A percentile compares a stretch with the other conserved stretches of the same genome.
These are phyloP conservation scores for Sideroxylon spinosum DNA, from an alignment of 179 eudicot genomes.

Conservation along the genomic window DNA sequence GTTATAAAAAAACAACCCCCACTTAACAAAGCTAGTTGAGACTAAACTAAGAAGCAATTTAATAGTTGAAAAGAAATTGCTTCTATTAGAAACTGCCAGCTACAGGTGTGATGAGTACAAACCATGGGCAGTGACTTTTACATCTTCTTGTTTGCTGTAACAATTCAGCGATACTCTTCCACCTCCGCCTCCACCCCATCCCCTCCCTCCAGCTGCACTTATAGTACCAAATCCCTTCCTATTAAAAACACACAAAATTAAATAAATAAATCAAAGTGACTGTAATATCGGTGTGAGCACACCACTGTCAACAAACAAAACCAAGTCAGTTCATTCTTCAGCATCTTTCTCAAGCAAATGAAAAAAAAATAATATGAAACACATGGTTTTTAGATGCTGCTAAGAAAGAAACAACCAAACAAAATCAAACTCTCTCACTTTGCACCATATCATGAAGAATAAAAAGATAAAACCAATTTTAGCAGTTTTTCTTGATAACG, in stretches of 20 bases:
- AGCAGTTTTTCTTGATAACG: background rate
- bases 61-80: slow-evolving; percentile 9
- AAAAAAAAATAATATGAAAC: background rate
- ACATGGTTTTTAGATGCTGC: background rate
- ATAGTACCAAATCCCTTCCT: slow-evolving; percentile 76
- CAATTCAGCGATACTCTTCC: slow-evolving; percentile 72
- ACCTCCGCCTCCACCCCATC: slow-evolving; percentile 97
- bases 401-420: background rate
- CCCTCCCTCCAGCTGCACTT: slow-evolving; percentile 89
- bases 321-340: background rate
- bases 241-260: slow-evolving; percentile 11
- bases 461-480: background rate
- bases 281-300: too few species aligned
- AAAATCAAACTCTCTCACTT: background rate
- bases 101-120: slow-evolving; percentile 21
- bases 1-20: background rate
- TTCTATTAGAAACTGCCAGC: slow-evolving; percentile 12
- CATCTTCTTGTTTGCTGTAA: slow-evolving; percentile 75
- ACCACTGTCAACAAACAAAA: too few species aligned
- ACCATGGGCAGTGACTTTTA: slow-evolving; percentile 73
- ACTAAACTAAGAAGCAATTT: slow-evolving; percentile 4
- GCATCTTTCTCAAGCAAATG: background rate
- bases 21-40: background rate
- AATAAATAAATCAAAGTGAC: background rate
- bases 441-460: background rate